Evolutionary conservation across 2,329 filamentous ascomycete genomes (phyloP).

Genomic region (Epichloe gansuensis): DNA sequence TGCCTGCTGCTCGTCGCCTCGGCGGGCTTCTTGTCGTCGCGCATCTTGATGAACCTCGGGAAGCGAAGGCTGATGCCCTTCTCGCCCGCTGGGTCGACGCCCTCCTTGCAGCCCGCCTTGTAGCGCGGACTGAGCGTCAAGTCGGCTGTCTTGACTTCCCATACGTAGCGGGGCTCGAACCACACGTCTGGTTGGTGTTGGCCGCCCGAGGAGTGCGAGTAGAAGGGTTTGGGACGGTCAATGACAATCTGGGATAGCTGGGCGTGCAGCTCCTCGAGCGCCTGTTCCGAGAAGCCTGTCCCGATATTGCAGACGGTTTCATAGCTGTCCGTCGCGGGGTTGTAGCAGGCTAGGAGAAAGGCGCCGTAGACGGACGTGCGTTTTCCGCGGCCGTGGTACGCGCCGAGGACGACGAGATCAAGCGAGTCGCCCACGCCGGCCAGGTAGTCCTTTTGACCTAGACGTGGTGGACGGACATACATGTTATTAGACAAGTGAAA

Average conservation of each 20-base stretch:
- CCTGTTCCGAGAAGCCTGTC: constrained; percentile 89
- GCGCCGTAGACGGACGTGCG: constrained; percentile 92
- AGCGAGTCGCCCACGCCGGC: constrained; percentile 88
- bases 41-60: constrained; percentile 78
- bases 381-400: constrained; percentile 90
- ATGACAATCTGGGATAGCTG: constrained; percentile 69
- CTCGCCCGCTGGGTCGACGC: constrained; percentile 57
- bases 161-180: constrained; percentile 90
- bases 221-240: constrained; percentile 87
- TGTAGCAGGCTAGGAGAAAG: constrained; percentile 92
- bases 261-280: constrained; percentile 76
- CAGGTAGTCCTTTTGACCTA: constrained; percentile 95
- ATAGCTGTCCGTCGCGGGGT: constrained; percentile 65
- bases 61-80: constrained; percentile 83
- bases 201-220: constrained; percentile 67
- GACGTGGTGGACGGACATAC: neutral
- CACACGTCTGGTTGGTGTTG: constrained; percentile 97
- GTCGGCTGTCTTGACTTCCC: constrained; percentile 97
- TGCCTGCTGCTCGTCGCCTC: constrained; percentile 74
- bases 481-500: neutral
- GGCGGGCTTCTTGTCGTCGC: constrained; percentile 93
- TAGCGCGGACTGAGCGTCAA: constrained; percentile 86
- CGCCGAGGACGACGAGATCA: constrained; percentile 88
- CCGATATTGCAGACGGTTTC: constrained; percentile 98
- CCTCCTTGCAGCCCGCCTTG: constrained; percentile 76